Evolutionary conservation across 2,329 filamentous ascomycete genomes (phyloP).

Genomic region (Fonsecaea erecta): DNA sequence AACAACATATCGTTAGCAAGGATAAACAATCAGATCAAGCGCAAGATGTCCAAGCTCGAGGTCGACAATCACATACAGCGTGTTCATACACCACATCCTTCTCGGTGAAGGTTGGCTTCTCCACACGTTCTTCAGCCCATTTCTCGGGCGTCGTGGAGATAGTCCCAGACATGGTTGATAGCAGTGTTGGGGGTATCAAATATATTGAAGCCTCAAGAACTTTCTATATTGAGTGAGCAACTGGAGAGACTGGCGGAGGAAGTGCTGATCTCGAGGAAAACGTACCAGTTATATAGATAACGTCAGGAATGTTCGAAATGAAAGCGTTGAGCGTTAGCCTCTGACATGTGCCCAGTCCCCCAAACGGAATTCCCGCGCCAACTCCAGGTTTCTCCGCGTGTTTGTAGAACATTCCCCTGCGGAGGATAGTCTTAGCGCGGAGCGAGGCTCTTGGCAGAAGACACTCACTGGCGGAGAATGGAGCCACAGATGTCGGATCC

Average conservation of each 20-base stretch:
- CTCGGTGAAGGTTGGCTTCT: slow-evolving; percentile 4
- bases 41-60: neutral
- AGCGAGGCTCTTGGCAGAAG: slow-evolving; percentile 6
- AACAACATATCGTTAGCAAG: neutral
- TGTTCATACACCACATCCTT: slow-evolving; percentile 13
- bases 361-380: slow-evolving; percentile 11
- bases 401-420: neutral
- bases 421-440: neutral
- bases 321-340: neutral
- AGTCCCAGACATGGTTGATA: slow-evolving; percentile 1
- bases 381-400: slow-evolving; percentile 19
- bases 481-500: slow-evolving; percentile 4
- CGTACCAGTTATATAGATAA: slow-evolving; percentile 5
- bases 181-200: neutral
- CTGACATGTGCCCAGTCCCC: slow-evolving; percentile 24
- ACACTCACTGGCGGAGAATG: slow-evolving; percentile 15
- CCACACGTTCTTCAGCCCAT: slow-evolving; percentile 1
- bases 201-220: neutral
- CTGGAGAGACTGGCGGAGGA: neutral
- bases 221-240: neutral
- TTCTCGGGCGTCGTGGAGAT: neutral
- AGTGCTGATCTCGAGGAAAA: neutral
- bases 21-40: neutral
- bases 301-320: neutral
- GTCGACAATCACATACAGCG: slow-evolving; percentile 1